Percentiles rank a stretch among this genome's conserved stretches.
Conservation (phyloP, 2,329 filamentous ascomycete species). For the Alternaria triticimaculans region DNA sequence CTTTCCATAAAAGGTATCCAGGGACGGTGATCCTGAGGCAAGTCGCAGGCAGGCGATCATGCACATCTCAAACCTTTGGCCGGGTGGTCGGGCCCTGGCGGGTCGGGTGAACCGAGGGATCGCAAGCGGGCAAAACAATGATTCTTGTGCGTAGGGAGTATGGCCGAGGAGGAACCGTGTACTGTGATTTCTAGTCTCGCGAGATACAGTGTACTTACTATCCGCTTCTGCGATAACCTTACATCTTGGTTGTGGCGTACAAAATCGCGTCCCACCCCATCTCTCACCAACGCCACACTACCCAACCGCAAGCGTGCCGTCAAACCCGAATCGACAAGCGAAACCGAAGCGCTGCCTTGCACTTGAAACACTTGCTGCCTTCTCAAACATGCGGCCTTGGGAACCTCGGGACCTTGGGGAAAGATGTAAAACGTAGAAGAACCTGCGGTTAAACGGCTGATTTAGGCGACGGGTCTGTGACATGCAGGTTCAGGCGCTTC, state of each 20-base stretch:
- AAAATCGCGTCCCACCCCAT: neutral
- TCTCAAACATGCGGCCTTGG: slow-evolving; percentile 13
- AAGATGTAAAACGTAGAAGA: slow-evolving; percentile 14
- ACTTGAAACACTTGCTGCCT: slow-evolving; percentile 3
- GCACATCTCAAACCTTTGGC: slow-evolving; percentile 8
- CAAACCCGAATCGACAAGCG: neutral
- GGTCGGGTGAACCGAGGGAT: slow-evolving; percentile 1
- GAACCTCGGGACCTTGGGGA: neutral
- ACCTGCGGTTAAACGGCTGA: slow-evolving; percentile 13
- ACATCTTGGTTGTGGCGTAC: neutral
- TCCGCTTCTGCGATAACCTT: neutral
- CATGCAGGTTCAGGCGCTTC: neutral
- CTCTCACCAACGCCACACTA: neutral
- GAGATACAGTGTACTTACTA: neutral
- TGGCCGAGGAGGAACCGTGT: neutral
- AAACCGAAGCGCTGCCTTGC: slow-evolving; percentile 1
- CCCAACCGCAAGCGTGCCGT: neutral
- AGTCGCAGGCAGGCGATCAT: slow-evolving; percentile 1
- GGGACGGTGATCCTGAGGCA: slow-evolving; percentile 7
- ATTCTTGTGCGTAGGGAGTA: slow-evolving; percentile 1
- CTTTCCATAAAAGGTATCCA: neutral
- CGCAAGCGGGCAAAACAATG: neutral
- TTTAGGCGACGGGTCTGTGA: neutral
- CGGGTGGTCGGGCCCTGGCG: neutral
- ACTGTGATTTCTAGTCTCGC: neutral